Evolutionary conservation across 495 filamentous ascomycete species (phyloP), one percentile per base, ranked within the genome.

Genomic region (Friedmanniomyces simplex): DNA sequence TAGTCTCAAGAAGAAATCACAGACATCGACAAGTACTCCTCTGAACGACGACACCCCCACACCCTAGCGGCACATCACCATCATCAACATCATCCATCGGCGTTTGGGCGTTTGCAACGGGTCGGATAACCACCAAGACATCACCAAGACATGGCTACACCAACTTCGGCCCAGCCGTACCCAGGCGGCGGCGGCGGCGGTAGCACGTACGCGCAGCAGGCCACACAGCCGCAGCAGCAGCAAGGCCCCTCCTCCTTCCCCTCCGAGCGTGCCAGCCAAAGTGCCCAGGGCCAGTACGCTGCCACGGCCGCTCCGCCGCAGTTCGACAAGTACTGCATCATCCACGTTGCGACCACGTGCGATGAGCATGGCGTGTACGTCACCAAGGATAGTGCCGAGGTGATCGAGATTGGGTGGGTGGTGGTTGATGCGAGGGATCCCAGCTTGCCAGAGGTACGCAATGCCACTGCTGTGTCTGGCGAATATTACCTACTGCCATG

Each of bases 311-410:
- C 39, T 6, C 51, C 41, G n/a, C 30, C 55, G 34, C 54, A 55
- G 41, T 64, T 66, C 50, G 93, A 97, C 76, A 86, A 90, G 67
- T 97, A 95, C 71, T 85, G 95, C 61, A 88, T 98, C 66, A 93
- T 96, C 69, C 93, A 97, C 73, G 91, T 97, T 64, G 93, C 94
- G 58, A 98, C 94, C 30, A 98, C 93, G 62, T 97, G 93, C 74
- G 93, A 97, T 72, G 93, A 98, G 67, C 93, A 98, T 74, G 93
- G 93, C 57, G 94, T 98, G 55, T 98, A 97, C 73, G 93, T 98
- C 51, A 97, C 94, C 34, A 96, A 96, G 75, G 93, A 98, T 69
- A 96, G 91, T 37, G 94, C 93, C 56, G 93, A 98, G 74, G 94
- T 98, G 52, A 97, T 98, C 71, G 93, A 98, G 79, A 78, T 98